Conservation (phyloP, 768 basidiomycete genomes). For the Tubosaeta brunneosetosa region DNA sequence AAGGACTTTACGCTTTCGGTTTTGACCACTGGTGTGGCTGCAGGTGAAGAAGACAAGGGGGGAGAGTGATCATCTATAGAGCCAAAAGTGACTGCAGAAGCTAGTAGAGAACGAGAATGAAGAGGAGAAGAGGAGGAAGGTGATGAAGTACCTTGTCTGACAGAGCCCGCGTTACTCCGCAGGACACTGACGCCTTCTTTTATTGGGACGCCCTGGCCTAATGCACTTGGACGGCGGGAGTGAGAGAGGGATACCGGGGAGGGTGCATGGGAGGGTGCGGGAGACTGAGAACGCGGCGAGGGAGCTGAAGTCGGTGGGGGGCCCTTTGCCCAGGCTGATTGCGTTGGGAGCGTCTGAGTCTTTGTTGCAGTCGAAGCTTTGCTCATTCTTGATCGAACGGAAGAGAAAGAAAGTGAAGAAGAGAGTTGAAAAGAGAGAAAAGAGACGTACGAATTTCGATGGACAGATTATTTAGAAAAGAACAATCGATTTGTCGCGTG, state of each 20-base stretch:
- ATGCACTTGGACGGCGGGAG: conserved; percentile 73
- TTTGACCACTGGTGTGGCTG: conserved; percentile 58
- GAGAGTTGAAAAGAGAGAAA: conserved; percentile 11
- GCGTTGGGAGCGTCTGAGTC: conserved; percentile 67
- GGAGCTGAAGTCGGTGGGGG: conserved; percentile 65
- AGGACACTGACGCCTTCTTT: conserved; percentile 78
- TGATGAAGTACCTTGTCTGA: conserved; percentile 59
- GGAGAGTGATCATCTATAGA: conserved; percentile 80
- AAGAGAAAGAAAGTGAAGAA: neutral
- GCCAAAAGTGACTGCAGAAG: conserved; percentile 78
- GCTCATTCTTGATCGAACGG: conserved; percentile 71
- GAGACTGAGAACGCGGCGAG: conserved; percentile 75
- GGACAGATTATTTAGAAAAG: conserved; percentile 44
- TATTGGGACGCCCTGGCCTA: conserved; percentile 66
- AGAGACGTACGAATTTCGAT: conserved; percentile 40
- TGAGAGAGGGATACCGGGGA: conserved; percentile 52
- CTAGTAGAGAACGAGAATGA: conserved; percentile 30
- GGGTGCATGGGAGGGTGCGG: conserved; percentile 50
- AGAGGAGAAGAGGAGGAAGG: conserved; percentile 1
- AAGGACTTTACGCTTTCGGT: conserved; percentile 76
- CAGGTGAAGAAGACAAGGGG: conserved; percentile 79
- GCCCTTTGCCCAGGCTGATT: conserved; percentile 90
- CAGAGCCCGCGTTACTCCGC: conserved; percentile 55
- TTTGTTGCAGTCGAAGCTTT: conserved; percentile 76
- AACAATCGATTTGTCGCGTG: conserved; percentile 55